Conservation (phyloP, 768 basidiomycete species). For the Rhodotorula sphaerocarpa region DNA sequence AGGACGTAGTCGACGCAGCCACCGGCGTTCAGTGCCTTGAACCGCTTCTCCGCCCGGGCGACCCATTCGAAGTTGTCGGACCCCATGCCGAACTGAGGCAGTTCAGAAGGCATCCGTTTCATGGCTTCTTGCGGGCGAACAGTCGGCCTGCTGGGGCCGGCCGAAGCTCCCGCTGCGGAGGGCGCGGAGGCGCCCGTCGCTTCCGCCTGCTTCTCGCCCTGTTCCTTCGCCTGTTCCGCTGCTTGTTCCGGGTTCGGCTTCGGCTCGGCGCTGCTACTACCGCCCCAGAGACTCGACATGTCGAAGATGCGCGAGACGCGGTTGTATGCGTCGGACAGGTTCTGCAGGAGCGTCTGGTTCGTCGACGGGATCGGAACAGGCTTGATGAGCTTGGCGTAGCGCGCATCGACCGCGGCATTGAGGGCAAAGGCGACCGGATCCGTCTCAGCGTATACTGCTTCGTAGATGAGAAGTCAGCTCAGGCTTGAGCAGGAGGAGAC, state of each 20-base stretch:
- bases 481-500: not conserved
- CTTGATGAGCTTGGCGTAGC: slow-evolving; percentile 33
- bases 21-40: slow-evolving; percentile 32
- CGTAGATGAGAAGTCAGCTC: not conserved
- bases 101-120: slow-evolving; percentile 30
- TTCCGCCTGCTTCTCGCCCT: slow-evolving; percentile 3
- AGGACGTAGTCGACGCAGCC: slow-evolving; percentile 31
- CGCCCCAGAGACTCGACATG: slow-evolving; percentile 29
- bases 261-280: not conserved
- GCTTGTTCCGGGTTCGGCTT: slow-evolving; percentile 11
- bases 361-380: slow-evolving; percentile 35
- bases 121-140: not conserved
- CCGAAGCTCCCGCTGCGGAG: not conserved
- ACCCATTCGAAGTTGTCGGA: slow-evolving; percentile 30
- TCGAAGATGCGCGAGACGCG: slow-evolving; percentile 31
- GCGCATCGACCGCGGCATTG: slow-evolving; percentile 35
- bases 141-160: not conserved
- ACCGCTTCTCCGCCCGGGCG: slow-evolving; percentile 31
- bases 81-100: slow-evolving; percentile 21
- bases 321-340: slow-evolving; percentile 29
- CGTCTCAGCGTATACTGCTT: slow-evolving; percentile 30
- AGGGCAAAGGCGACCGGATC: slow-evolving; percentile 37
- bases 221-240: slow-evolving; percentile 1
- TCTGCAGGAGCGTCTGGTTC: slow-evolving; percentile 33
- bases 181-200: not conserved